Evolutionary conservation across 352 stramenopile genomes (phyloP), one percentile per base, ranked within the genome.

Genomic region (Globisporangium paddicum): DNA sequence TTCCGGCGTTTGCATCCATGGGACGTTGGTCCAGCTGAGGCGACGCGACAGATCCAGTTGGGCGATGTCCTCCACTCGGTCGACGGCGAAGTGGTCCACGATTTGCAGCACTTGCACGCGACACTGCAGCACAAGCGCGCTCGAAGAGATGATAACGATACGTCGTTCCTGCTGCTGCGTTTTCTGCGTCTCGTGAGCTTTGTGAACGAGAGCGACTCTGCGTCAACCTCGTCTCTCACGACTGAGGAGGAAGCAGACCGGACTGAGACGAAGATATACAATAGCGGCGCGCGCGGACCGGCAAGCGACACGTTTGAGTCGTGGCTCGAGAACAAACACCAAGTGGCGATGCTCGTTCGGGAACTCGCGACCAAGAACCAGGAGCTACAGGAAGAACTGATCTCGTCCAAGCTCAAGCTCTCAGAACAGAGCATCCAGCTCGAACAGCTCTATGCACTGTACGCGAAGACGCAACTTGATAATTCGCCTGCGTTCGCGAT

Each of bases 401-500:
- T 87, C 10, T 58, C 67, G 3, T 86, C 71, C 23, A 67, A 55
- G 10, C 50, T 87, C 6, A 84, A 84, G 55, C 73, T 77, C 49
- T 75, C 79, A 49, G 77, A 89, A 40, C 79, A 85, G 48, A 69
- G 47, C 21, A 81, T 86, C 46, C 79, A 89, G 37, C 69, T 89
- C 5, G 77, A 89, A 23, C 77, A 89, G 35, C 66, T 89, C 2
- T 74, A 89, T 34, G 62, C 73, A 18, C 62, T 89, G 1, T 89
- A 89, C 28, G 72, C 76, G 4, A 63, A 67, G 13, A 82, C 68
- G 1, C 68, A 78, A 42, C 48, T 74, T 3, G 71, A 82, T 28
- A 62, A 34, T 0, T 55, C 73, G 8, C 66, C 69, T 2, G 18
- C 65, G 13, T 76, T 82, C 34, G 73, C 68, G 7, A 30, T 83